phyloP scores from a whole-genome alignment of 129 eudicot species.

The Pseudognaphalium luteoalbum region DNA sequence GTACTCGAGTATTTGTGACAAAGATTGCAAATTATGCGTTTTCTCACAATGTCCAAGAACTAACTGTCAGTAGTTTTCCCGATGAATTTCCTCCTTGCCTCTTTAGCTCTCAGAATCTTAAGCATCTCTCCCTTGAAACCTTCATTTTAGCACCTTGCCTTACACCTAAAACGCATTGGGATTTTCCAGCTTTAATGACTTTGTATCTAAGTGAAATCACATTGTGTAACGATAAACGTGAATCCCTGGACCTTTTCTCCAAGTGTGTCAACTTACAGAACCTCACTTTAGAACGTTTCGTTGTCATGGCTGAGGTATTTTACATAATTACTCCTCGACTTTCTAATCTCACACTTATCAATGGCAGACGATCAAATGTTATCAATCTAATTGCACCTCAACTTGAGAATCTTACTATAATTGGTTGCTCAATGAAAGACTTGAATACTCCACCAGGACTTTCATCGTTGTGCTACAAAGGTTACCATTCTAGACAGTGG shows the following conservation, averaged over 20 bases:
- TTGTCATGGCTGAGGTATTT: background rate
- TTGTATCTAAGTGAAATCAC: conserved; percentile 4
- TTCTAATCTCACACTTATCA: background rate
- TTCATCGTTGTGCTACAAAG: background rate
- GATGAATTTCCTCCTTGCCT: conserved; percentile 6
- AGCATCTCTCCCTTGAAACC: background rate
- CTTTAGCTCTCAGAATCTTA: conserved; percentile 26
- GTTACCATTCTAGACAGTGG: background rate
- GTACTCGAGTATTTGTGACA: background rate
- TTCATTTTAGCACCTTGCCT: background rate
- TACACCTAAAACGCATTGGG: conserved; percentile 22
- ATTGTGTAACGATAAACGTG: conserved; percentile 1
- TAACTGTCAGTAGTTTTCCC: background rate
- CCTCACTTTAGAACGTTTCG: conserved; percentile 12
- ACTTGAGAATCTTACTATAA: conserved; percentile 19
- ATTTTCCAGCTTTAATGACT: conserved; percentile 21
- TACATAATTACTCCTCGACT: conserved; percentile 21
- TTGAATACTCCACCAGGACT: conserved; percentile 18
- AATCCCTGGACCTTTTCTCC: conserved; percentile 17
- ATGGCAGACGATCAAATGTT: too few species aligned
- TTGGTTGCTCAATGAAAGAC: background rate
- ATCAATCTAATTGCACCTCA: conserved; percentile 24
- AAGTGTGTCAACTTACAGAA: conserved; percentile 20
- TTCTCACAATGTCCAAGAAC: conserved; percentile 27
- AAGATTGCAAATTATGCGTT: conserved; percentile 23